A percentile compares a stretch with the other conserved stretches of the same genome.
phyloP scores from a whole-genome alignment of 257 asterid genomes.

The Nicotiana undulata region DNA sequence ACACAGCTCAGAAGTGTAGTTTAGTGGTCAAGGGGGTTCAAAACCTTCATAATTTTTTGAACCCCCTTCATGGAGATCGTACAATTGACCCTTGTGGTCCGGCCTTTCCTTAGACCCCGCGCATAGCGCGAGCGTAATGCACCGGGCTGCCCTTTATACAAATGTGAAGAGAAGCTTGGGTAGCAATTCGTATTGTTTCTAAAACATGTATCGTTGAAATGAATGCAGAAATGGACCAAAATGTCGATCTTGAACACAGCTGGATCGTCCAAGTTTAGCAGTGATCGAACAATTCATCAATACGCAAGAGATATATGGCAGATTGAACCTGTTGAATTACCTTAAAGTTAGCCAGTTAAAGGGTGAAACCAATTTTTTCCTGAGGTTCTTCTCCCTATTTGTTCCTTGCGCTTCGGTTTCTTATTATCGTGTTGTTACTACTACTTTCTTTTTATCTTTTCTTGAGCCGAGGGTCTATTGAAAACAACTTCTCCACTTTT shows the following conservation, averaged over 20 bases:
- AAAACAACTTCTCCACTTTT: too few species aligned
- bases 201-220: not conserved
- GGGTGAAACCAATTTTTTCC: not conserved
- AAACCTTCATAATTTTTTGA: too few species aligned
- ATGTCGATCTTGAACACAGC: slow-evolving; percentile 86
- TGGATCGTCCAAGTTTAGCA: slow-evolving; percentile 81
- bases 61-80: too few species aligned
- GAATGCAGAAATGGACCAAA: slow-evolving; percentile 66
- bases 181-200: not conserved
- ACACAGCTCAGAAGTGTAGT: too few species aligned
- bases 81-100: too few species aligned
- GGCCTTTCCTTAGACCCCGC: too few species aligned
- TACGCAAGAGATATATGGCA: slow-evolving; percentile 74
- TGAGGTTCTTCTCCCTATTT: not conserved
- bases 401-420: too few species aligned
- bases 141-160: not conserved
- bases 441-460: too few species aligned
- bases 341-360: slow-evolving; percentile 6
- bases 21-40: too few species aligned
- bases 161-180: not conserved
- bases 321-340: slow-evolving; percentile 44
- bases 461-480: too few species aligned
- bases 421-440: too few species aligned
- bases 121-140: too few species aligned
- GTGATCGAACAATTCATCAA: slow-evolving; percentile 72